Evolutionary conservation across 148 eudicot species (phyloP), one percentile per base, ranked within the genome.

Genomic region (Fagopyrum esculentum): DNA sequence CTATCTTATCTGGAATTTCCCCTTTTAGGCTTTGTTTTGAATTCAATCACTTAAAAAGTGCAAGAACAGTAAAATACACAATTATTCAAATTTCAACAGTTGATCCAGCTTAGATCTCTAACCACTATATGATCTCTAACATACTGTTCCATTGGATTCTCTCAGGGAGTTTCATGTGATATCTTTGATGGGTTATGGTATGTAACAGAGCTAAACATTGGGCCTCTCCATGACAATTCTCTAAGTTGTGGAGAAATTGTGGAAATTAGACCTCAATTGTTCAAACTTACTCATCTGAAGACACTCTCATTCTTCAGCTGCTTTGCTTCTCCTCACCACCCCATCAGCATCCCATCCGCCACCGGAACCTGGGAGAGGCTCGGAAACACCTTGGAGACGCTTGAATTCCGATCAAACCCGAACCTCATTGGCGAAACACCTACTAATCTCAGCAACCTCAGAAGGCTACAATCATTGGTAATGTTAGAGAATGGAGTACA

Each of bases 121-220:
- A 22, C 26, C 26, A 22, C 26, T 5, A n/a, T 56, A 56, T 56
- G 61, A n/a, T 17, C 43, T 22, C 26, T 22, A 22, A 22, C 26
- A 22, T 22, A 35, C 40, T 35, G 40, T 35, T 35, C 40, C 40
- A 35, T 35, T 46, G 6, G 45, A n/a, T 15, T 12, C 50, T n/a
- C 4, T 64, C 97, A 95, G 99, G 99, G 99, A 43, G 94, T 92
- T 80, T 85, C 94, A 73, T 95, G 99, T 88, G 99, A 95, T 79
- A 40, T 90, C 17, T 83, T 77, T 76, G 84, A 92, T 81, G 97
- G 88, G 29, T 83, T 82, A 56, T 95, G 99, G 99, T 90, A 92
- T 76, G 91, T 92, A 17, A 90, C 94, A 51, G 86, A 83, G 50
- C 77, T 95, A 9, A 89, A 59, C 78, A 83, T 95, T 51, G 99